Conservation (phyloP, 495 filamentous ascomycete species). For the Penicillium tannophilum region DNA sequence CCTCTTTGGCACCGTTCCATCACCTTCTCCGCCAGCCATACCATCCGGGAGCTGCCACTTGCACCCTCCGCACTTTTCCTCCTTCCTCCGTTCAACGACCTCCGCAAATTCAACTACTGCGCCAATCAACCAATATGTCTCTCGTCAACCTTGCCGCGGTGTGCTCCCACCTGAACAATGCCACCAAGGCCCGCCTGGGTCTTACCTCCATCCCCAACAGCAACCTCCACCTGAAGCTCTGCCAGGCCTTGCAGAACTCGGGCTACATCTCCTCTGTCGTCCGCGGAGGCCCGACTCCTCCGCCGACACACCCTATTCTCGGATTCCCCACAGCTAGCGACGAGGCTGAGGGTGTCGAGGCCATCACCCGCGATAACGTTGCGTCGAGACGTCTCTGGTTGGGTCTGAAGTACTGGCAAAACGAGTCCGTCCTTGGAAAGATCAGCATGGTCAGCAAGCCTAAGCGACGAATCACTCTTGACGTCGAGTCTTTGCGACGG, state of each 20-base stretch:
- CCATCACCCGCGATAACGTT: constrained; percentile 77
- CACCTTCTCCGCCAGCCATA: background rate
- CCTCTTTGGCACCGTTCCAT: background rate
- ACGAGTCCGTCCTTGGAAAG: constrained; percentile 76
- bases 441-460: constrained; percentile 75
- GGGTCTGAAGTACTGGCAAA: constrained; percentile 91
- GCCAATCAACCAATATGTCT: constrained; percentile 63
- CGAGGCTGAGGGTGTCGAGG: constrained; percentile 43
- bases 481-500: constrained; percentile 56
- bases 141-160: constrained; percentile 77
- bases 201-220: constrained; percentile 83
- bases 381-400: constrained; percentile 82
- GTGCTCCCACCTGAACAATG: constrained; percentile 94
- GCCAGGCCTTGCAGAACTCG: constrained; percentile 74
- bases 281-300: constrained; percentile 70
- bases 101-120: background rate
- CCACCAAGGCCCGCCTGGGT: constrained; percentile 79
- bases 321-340: constrained; percentile 45
- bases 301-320: constrained; percentile 54
- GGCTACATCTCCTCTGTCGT: constrained; percentile 85
- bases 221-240: constrained; percentile 76
- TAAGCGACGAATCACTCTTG: constrained; percentile 68
- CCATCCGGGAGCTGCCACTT: background rate
- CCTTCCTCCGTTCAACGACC: constrained; percentile 16
- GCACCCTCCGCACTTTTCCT: constrained; percentile 9